Conservation (phyloP, 1,284 basidiomycete species). For the Rhizoctonia solani region DNA sequence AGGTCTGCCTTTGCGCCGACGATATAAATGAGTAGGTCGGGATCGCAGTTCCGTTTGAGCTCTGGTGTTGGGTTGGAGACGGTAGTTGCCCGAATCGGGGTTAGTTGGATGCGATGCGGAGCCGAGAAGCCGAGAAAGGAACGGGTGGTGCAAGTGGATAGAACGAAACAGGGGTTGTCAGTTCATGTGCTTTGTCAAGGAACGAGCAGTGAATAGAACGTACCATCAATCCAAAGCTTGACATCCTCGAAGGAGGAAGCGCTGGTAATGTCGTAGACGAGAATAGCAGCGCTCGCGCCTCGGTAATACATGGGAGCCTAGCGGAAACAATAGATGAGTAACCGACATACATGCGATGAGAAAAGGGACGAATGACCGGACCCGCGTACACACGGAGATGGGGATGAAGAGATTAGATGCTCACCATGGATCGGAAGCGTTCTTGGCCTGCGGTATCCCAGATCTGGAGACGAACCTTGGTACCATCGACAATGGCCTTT, state of each 20-base stretch:
- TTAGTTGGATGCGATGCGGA: neutral
- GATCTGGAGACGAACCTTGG: conserved; percentile 76
- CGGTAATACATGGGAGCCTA: conserved; percentile 99
- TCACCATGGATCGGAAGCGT: conserved; percentile 89
- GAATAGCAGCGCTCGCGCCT: conserved; percentile 93
- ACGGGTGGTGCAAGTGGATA: conserved; percentile 2
- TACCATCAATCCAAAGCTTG: conserved; percentile 90
- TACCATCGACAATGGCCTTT: conserved; percentile 86
- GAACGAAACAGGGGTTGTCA: conserved; percentile 24
- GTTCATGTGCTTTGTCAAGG: conserved; percentile 16
- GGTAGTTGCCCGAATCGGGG: conserved; percentile 17
- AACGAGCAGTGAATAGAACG: conserved; percentile 31
- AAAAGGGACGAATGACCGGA: no score
- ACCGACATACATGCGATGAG: conserved; percentile 25
- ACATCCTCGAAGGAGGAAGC: conserved; percentile 88
- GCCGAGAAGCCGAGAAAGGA: conserved; percentile 7
- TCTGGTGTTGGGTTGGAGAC: conserved; percentile 53
- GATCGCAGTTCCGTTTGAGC: conserved; percentile 83
- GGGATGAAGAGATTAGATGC: conserved; percentile 43
- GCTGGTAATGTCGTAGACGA: conserved; percentile 98
- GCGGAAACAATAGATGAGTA: conserved; percentile 1
- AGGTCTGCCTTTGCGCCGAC: conserved; percentile 90
- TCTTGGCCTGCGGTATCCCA: conserved; percentile 99
- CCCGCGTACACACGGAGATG: no score
- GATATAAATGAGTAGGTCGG: conserved; percentile 87